Evolutionary conservation across 225 moss, liverwort and hornwort species (phyloP), one percentile per base, ranked within the genome.

Genomic region (Sphagnum tenellum): DNA sequence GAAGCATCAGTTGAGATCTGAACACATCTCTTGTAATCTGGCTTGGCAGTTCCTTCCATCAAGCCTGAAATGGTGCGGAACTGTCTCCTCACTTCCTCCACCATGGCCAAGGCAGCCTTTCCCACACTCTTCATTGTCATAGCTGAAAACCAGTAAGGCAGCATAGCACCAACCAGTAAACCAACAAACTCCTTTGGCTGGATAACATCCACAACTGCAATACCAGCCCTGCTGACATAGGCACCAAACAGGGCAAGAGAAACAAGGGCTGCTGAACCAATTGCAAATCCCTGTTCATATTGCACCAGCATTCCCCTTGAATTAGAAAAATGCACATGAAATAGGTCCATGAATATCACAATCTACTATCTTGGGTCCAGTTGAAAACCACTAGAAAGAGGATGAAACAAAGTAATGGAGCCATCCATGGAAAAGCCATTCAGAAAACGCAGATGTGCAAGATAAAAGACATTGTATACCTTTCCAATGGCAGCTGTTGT

Each of bases 121-220:
- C 94, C 94, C 1, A 94, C 94, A 10, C 94, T 94, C 85, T 94
- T 94, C 94, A 94, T 91, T 5, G 94, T 94, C 88, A 94, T 83
- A 9, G 90, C 91, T 0, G 89, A 89, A 67, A 94, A 94, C 94
- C 94, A 94, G 74, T 94, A 94, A 0, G 94, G 94, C 66, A 94
- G 54, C 94, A 94, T 94, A 9, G 94, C 94, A 8, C 94, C 94
- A 52, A 94, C 76, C 47, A 94, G 64, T 64, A 94, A 49, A 49
- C 94, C 94, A 0, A 89, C 85, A 59, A 94, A 94, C 67, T 91
- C 90, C 86, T 91, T 87, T 0, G 94, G 91, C 59, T 94, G 83
- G 50, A 94, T 88, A 12, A 94, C 94, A 64, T 94, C 89, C 11
- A 94, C 91, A 46, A 73, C 82, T 0, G 79, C 82, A 7, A 94